Evolutionary conservation across 495 filamentous ascomycete species (phyloP), one percentile per base, ranked within the genome.

Genomic region (Pyronema domesticum): DNA sequence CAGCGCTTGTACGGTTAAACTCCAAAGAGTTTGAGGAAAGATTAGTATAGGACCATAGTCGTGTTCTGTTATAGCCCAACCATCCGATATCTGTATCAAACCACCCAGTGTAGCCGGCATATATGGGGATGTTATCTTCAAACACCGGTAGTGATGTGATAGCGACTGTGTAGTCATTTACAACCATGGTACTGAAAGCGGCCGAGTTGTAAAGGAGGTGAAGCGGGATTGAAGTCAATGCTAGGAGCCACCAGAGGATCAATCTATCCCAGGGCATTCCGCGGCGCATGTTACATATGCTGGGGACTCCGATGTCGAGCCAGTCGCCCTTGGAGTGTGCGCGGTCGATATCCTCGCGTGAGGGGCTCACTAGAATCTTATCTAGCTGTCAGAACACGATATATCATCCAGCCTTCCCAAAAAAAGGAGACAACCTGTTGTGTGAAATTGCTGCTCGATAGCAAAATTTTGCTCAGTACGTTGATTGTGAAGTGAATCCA

Each of bases 191-290:
- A 7, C 56, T 53, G 37, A 66, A 66, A 33, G 65, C 39, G 5
- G 58, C 57, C 10, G 59, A 67, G 58, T 68, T 67, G 57, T 56
- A 62, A 63, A 68, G 47, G 14, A 68, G 46, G 63, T 68, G 66
- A 42, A 68, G 34, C 7, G 64, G 66, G n/a, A 63, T 8, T 0
- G 58, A 60, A 37, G 57, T 68, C 2, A 60, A 9, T 11, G 15
- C 55, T 3, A 66, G 39, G 7, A 44, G 18, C 10, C 36, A 46
- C 66, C 64, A 68, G 19, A 67, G 19, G 0, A 55, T 9, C 0
- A 14, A 7, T 33, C 55, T 54, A 5, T 15, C 46, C 44, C 37
- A n/a, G 18, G 35, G 15, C 10, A 46, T 17, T 15, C 43, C 15
- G 10, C 43, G 43, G 35, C 15, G 59, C 48, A 66, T 62, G 37